Base-by-base conservation (phyloP, 2,329 filamentous ascomycete species). In the Neopestalotiopsis sp. region DNA sequence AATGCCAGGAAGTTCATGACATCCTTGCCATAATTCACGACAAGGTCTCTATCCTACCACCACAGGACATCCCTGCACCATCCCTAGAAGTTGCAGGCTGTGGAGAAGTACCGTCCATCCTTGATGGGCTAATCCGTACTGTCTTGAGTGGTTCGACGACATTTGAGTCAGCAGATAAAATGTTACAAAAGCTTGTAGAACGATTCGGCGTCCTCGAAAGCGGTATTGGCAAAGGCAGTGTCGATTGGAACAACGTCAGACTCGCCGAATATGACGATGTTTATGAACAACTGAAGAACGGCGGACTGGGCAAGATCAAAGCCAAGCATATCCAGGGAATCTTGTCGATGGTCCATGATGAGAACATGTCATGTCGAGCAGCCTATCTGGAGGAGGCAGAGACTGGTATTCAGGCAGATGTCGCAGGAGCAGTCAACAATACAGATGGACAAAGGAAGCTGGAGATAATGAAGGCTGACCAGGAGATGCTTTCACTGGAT, bases 191-290 rank as follows among this genome's bases (percentile, higher is more conserved):
- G 0, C 83, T 96, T 0, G 88, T 91, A 2, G 75, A 86, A 20
- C 85, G 81, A 42, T 94, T 91, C 71, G 92, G 92, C 1, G 83
- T 89, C 20, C 80, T 91, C 3, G 77, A 89, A 40, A 83, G 86
- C 57, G 89, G 91, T 6, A 81, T 91, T 10, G 91, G 91, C 4
- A 89, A 91, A 73, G 91, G 91, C 3, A 93, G 91, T 67, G 90
- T 94, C 7, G 84, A 94, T 76, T 95, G 92, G 91, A 88, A 94
- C 72, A 89, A 88, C 10, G 90, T 95, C 1, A 87, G 89, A 28
- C 78, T 82, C 32, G 88, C 90, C 1, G 78, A 88, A 1, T 77
- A 88, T 4, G 82, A 86, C 52, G 88, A 91, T 5, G 83, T 96
- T n/a, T 88, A 87, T 60, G 81, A 91, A 65, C 88, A 92, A 0